Evolutionary conservation across 495 filamentous ascomycete species (phyloP).

Genomic region (Cercophora samala): DNA sequence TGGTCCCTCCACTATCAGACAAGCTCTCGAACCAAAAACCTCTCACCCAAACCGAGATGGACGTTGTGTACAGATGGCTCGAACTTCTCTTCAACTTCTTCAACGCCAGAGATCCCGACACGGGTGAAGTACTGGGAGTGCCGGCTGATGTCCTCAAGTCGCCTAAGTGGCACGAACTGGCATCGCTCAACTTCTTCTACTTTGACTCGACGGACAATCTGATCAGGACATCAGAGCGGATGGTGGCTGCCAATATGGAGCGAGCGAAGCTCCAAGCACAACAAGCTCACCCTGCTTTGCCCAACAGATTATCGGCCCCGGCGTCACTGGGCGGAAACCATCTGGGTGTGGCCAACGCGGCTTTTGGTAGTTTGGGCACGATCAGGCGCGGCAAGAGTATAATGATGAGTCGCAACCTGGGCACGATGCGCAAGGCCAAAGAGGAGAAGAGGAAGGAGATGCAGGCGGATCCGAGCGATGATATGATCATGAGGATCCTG

Average conservation of each 20-base stretch:
- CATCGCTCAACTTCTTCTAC: constrained; percentile 96
- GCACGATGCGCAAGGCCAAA: constrained; percentile 93
- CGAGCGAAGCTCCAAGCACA: constrained; percentile 63
- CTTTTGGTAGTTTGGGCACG: constrained; percentile 67
- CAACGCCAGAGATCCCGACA: constrained; percentile 87
- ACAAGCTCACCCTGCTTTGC: constrained; percentile 29
- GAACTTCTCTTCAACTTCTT: constrained; percentile 92
- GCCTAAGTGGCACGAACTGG: constrained; percentile 97
- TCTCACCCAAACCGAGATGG: constrained; percentile 83
- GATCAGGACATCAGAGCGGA: constrained; percentile 87
- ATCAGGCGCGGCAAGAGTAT: constrained; percentile 85
- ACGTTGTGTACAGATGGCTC: constrained; percentile 94
- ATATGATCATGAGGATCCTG: constrained; percentile 95
- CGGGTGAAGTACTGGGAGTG: constrained; percentile 82
- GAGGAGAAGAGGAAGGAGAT: constrained; percentile 92
- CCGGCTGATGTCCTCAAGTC: constrained; percentile 88
- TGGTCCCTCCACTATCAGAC: constrained; percentile 93
- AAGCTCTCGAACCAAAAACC: constrained; percentile 88
- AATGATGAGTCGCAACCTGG: constrained; percentile 90
- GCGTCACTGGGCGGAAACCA: constrained; percentile 47
- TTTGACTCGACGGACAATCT: constrained; percentile 89
- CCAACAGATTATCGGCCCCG: constrained; percentile 71
- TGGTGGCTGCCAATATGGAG: constrained; percentile 84
- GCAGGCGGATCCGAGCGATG: constrained; percentile 94
- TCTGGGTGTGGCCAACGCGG: constrained; percentile 29